Base-by-base conservation (phyloP, 2,329 filamentous ascomycete species). In the Metarhizium sp. region DNA sequence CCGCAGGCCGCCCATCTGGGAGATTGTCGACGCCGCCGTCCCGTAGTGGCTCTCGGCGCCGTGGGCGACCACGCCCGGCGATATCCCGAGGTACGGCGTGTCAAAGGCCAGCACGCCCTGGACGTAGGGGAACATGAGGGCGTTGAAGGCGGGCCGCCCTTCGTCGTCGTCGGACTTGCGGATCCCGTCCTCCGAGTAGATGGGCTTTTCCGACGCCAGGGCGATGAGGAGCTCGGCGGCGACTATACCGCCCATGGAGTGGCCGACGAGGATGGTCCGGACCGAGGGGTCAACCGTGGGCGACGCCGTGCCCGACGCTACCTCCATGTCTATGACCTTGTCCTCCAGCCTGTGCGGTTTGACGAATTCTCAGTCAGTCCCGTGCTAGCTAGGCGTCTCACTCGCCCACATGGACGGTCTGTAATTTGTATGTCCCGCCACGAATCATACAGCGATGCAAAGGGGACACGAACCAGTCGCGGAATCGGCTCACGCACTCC, bases 191-290 rank as follows among this genome's bases (percentile, higher is more conserved):
- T 74, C 68, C 40, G 75, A 74, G 60, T 76, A 74, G 60, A 84
- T 78, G 56, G 79, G 78, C 58, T 72, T 70, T 54, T 84, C 80
- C 7, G 76, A 78, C 1, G 78, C 74, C 52, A 97, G 80, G 45
- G 85, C 80, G 62, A 96, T 81, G 59, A 92, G 78, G 14, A 90
- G 87, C 67, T 97, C 94, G 38, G 91, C 92, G 11, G 90, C 92
- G 50, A 97, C 91, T 64, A 97, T 96, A 63, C 94, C 94, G 62
- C 88, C 88, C 88, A 88, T 96, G 8, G 87, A 92, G 69, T 96
- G 92, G 29, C 92, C 92, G 56, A 95, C 75, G 16, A 96, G 80
- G 50, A 96, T 79, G 32, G 88, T 87, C 64, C 85, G 86, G 20
- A 96, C 90, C 0, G 87, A 90, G 5, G 91, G 90, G 58, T 95